These are phyloP conservation scores for Fonsecaea pugnacius DNA, from an alignment of 2,329 filamentous ascomycete species.

Conservation along the genomic window DNA sequence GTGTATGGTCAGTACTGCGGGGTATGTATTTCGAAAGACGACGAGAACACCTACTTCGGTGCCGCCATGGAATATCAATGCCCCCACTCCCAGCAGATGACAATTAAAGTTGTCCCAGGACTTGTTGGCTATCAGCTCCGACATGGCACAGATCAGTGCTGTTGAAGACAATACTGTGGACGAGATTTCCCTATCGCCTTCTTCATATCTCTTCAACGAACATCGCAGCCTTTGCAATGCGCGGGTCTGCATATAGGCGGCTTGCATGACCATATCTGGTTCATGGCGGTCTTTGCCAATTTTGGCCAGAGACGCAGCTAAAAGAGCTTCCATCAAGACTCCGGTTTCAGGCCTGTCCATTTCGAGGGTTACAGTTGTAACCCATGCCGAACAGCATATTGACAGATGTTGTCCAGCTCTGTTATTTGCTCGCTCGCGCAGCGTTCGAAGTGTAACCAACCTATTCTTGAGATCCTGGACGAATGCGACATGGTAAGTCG, in stretches of 20 bases:
- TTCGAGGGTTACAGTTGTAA: constrained; percentile 19
- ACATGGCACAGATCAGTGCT: constrained; percentile 31
- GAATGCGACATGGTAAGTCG: constrained; percentile 18
- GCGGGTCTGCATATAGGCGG: constrained; percentile 26
- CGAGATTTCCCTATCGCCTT: constrained; percentile 23
- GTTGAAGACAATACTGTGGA: constrained; percentile 27
- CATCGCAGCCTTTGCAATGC: constrained; percentile 27
- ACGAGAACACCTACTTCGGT: constrained; percentile 6
- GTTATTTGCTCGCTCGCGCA: constrained; percentile 9
- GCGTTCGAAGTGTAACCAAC: constrained; percentile 13
- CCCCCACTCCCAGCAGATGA: constrained; percentile 30
- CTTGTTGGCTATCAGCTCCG: constrained; percentile 29
- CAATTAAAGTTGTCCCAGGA: constrained; percentile 32
- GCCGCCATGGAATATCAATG: constrained; percentile 26
- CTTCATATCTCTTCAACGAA: constrained; percentile 22
- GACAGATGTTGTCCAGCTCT: constrained; percentile 16
- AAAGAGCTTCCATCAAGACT: constrained; percentile 28
- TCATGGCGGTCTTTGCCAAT: constrained; percentile 26
- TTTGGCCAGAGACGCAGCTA: constrained; percentile 28
- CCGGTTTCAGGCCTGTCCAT: constrained; percentile 22
- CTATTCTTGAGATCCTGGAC: constrained; percentile 17
- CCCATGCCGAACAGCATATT: constrained; percentile 27
- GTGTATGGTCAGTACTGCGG: neutral
- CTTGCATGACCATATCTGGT: constrained; percentile 22
- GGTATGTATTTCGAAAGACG: neutral